Percentiles rank a stretch among this genome's conserved stretches.
Evolutionary conservation across 257 asterid genomes (phyloP).

Genomic region (Schizonepeta tenuifolia): DNA sequence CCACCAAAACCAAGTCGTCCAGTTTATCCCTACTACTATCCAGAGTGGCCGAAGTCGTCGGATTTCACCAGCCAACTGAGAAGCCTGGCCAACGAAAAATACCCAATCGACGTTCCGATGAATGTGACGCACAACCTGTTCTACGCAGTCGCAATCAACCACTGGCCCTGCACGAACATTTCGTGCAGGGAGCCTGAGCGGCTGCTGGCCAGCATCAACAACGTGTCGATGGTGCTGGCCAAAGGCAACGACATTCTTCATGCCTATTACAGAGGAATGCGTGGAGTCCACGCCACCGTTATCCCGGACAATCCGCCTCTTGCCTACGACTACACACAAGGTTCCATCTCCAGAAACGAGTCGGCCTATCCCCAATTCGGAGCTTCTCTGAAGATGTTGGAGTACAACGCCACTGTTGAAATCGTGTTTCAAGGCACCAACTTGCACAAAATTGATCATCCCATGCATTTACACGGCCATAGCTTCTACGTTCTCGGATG

Average conservation of each 20-base stretch:
- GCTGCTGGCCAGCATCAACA: background rate
- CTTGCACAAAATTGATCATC: background rate
- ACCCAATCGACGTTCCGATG: background rate
- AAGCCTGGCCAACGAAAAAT: background rate
- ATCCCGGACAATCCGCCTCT: background rate
- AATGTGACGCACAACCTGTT: too few species aligned
- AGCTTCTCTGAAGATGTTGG: background rate
- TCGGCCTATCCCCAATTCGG: background rate
- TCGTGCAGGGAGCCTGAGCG: background rate
- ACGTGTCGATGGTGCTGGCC: background rate
- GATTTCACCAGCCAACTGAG: background rate
- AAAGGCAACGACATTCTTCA: background rate
- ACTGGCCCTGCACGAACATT: background rate
- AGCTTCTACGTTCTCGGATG: background rate
- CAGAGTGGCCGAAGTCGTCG: too few species aligned
- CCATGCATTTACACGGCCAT: background rate
- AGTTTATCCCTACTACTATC: too few species aligned
- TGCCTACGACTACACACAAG: background rate
- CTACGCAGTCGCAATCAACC: background rate
- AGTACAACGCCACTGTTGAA: background rate
- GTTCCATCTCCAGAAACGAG: too few species aligned
- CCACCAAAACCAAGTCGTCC: too few species aligned
- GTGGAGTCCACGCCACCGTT: background rate
- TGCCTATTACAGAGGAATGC: background rate
- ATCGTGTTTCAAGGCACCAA: background rate